Evolutionary conservation across 345 rosid genomes (phyloP).

Genomic region (Gossypium raimondii): DNA sequence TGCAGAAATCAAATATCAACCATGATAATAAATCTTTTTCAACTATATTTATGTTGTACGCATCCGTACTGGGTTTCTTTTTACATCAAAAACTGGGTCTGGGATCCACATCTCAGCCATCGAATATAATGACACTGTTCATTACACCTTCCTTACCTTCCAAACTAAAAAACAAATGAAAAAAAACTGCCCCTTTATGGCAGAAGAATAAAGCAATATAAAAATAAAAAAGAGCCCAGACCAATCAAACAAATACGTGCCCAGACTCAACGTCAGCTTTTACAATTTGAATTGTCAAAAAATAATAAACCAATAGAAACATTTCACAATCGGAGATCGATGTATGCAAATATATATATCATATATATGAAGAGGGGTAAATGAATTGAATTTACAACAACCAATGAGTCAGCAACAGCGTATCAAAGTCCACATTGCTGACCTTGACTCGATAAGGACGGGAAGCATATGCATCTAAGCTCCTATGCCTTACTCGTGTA

Average conservation of each 20-base stretch:
- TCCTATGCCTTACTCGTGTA: conserved; percentile 49
- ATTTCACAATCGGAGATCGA: conserved; percentile 27
- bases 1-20: too few species aligned
- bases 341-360: neutral
- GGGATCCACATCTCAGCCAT: conserved; percentile 33
- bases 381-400: conserved; percentile 30
- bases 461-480: conserved; percentile 19
- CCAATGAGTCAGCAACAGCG: conserved; percentile 3
- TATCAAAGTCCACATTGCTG: conserved; percentile 17
- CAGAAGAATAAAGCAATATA: conserved; percentile 17
- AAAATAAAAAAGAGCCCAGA: conserved; percentile 12
- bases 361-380: conserved; percentile 1
- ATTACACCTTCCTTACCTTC: conserved; percentile 9
- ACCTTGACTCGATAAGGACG: conserved; percentile 9
- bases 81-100: conserved; percentile 23
- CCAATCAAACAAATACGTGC: conserved; percentile 23
- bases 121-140: conserved; percentile 15
- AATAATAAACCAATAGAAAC: conserved; percentile 36
- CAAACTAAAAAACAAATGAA: conserved; percentile 20
- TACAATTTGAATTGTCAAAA: conserved; percentile 29
- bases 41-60: neutral
- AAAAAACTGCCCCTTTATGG: conserved; percentile 23
- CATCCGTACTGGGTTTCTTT: neutral
- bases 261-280: conserved; percentile 25
- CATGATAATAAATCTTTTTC: too few species aligned